Conservation (phyloP, 176 grass and related monocot genomes). For the Stipa capillata region DNA sequence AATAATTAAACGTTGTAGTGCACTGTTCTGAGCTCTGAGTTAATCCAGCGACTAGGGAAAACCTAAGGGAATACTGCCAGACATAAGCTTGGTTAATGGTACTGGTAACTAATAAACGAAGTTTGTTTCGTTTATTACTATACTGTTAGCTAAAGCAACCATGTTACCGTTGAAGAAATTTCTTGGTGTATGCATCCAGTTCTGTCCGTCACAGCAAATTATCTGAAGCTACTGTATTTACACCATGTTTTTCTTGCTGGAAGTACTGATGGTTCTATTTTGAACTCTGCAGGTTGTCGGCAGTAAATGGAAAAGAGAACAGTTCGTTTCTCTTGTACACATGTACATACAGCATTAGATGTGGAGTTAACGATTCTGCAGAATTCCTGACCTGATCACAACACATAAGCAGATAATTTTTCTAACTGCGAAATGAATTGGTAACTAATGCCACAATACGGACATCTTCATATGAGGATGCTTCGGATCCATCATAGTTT, state of each 20-base stretch:
- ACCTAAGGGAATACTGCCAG: not conserved
- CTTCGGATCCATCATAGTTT: not conserved
- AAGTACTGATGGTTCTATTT: slow-evolving; percentile 1
- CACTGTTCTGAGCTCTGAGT: not conserved
- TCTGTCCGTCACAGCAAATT: not conserved
- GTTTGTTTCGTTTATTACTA: not conserved
- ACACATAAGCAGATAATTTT: slow-evolving; percentile 11
- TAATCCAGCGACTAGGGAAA: not conserved
- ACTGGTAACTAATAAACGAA: not conserved
- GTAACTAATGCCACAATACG: not conserved
- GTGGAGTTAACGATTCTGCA: slow-evolving; percentile 13
- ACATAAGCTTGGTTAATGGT: not conserved
- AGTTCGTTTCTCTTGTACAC: slow-evolving; percentile 17
- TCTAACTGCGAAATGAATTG: not conserved
- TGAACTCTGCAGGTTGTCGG: slow-evolving; percentile 13
- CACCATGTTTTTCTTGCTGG: not conserved
- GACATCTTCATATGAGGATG: not conserved
- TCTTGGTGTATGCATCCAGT: not conserved
- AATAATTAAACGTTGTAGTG: not conserved
- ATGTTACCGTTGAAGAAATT: not conserved
- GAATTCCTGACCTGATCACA: not conserved
- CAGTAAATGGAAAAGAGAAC: slow-evolving; percentile 15
- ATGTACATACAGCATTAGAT: slow-evolving; percentile 34
- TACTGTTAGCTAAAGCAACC: not conserved
- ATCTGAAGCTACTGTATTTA: not conserved